Evolutionary conservation across 768 basidiomycete genomes (phyloP), one percentile per base, ranked within the genome.

Genomic region (Pisolithus marmoratus): DNA sequence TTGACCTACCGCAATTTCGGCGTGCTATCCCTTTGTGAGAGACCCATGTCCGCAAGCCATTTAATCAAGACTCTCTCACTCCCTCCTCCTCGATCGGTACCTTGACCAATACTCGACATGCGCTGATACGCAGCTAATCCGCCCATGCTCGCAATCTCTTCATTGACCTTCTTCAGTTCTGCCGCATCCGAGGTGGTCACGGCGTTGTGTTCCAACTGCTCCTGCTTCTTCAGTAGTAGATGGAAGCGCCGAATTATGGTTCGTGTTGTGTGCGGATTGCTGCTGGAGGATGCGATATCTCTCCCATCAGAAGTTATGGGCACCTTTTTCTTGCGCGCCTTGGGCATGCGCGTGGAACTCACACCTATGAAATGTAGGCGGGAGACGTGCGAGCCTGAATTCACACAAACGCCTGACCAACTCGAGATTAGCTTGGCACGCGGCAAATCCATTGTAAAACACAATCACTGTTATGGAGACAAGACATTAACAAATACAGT

Each of bases 41-140:
- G 38, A 19, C 71, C 69, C 53, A 81, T 61, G 29, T 82, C 81
- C 54, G 79, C 78, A 55, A 96, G 66, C 90, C 91, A 96, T 37
- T 60, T 61, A 40, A 95, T 77, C 22, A 94, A 69, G 3, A 93
- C 72, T 61, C 82, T 88, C 61, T 94, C 88, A 60, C 87, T 91
- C 6, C 93, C 94, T 4, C 94, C 94, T 8, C 94, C 94, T 48
- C 94, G 74, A 53, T 92, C 87, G 8, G 70, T 74, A 3, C 82
- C 79, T 63, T 96, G 94, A 1, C 94, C 94, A 15, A 87, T 74
- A 49, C 70, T 78, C 29, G 91, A 94, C 78, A 93, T 90, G 37
- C 72, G 76, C 64, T 96, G 93, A 65, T 96, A 96, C 23, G 72
- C 73, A 49, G 83, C 81, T 36, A 96, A 62, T 2, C 91, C 93